Evolutionary conservation across 441 rosid genomes (phyloP).

Genomic region (Mallotus japonicus): DNA sequence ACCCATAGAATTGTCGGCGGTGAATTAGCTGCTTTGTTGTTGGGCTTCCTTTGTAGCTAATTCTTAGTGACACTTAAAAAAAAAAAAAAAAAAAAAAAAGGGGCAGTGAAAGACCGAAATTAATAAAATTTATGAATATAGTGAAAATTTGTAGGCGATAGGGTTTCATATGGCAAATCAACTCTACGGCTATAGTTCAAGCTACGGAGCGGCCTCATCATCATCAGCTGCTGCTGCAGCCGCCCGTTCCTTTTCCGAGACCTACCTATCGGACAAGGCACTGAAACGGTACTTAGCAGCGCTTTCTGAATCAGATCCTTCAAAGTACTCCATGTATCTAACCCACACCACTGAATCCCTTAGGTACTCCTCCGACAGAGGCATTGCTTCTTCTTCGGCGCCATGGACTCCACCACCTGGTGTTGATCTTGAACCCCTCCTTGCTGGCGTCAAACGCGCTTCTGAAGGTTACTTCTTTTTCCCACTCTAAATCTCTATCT

Average conservation of each 20-base stretch:
- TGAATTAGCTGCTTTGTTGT: too few species aligned
- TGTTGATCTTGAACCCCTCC: slow-evolving; percentile 50
- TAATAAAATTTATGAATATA: too few species aligned
- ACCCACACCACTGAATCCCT: slow-evolving; percentile 29
- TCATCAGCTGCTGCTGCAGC: slow-evolving; percentile 29
- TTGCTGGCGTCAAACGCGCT: slow-evolving; percentile 63
- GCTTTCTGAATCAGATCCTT: slow-evolving; percentile 20
- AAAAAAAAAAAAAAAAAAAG: too few species aligned
- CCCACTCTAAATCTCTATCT: not conserved
- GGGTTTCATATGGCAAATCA: slow-evolving; percentile 41
- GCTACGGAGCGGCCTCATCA: slow-evolving; percentile 37
- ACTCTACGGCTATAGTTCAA: slow-evolving; percentile 45
- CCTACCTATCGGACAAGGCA: slow-evolving; percentile 15
- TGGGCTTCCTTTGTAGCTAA: too few species aligned
- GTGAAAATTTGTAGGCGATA: not conserved
- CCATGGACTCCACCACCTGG: slow-evolving; percentile 48
- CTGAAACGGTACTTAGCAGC: not conserved
- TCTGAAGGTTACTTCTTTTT: slow-evolving; percentile 50
- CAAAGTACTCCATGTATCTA: slow-evolving; percentile 35
- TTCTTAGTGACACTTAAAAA: too few species aligned
- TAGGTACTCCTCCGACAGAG: slow-evolving; percentile 28
- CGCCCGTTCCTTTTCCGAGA: slow-evolving; percentile 16
- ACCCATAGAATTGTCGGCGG: too few species aligned
- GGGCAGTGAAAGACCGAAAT: too few species aligned
- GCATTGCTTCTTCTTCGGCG: slow-evolving; percentile 25